phyloP scores from a whole-genome alignment of 2,329 filamentous ascomycete genomes.

The Gnomoniopsis smithogilvyi region DNA sequence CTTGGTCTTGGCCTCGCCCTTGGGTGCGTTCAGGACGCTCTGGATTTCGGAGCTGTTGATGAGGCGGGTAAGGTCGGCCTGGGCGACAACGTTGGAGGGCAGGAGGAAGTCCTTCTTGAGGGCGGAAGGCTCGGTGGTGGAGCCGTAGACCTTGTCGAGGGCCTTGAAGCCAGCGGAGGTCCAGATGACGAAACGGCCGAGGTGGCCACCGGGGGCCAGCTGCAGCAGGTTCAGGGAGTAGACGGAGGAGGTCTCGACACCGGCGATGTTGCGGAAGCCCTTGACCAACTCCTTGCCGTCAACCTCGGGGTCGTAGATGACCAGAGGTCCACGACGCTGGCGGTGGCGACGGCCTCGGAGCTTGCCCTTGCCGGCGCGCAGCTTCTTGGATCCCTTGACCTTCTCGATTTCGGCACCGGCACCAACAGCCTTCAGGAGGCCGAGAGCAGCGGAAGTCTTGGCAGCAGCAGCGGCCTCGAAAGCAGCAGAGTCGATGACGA shows the following conservation, averaged over 20 bases:
- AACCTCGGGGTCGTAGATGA: constrained; percentile 94
- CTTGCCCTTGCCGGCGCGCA: constrained; percentile 99
- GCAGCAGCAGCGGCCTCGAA: constrained; percentile 76
- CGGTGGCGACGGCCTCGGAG: constrained; percentile 92
- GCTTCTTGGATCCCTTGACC: constrained; percentile 94
- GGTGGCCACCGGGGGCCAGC: constrained; percentile 97
- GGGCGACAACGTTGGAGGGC: constrained; percentile 85
- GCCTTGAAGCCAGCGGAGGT: constrained; percentile 95
- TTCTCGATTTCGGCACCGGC: constrained; percentile 89
- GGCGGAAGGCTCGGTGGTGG: constrained; percentile 81
- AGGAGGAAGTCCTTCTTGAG: constrained; percentile 99
- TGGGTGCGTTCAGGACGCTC: constrained; percentile 87
- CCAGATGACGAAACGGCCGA: constrained; percentile 99
- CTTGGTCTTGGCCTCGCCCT: constrained; percentile 88
- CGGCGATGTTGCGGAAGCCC: constrained; percentile 98
- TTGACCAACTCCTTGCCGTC: constrained; percentile 92
- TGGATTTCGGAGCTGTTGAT: constrained; percentile 99
- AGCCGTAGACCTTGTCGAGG: constrained; percentile 95
- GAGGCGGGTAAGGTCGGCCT: constrained; percentile 93
- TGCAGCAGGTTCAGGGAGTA: constrained; percentile 97
- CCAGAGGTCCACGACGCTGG: constrained; percentile 95
- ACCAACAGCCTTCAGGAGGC: constrained; percentile 87
- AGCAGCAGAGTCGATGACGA: constrained; percentile 88
- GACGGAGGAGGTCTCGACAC: constrained; percentile 94
- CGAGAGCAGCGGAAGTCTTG: constrained; percentile 85